phyloP scores from a whole-genome alignment of 306 rosid species.

The Betula pendula region DNA sequence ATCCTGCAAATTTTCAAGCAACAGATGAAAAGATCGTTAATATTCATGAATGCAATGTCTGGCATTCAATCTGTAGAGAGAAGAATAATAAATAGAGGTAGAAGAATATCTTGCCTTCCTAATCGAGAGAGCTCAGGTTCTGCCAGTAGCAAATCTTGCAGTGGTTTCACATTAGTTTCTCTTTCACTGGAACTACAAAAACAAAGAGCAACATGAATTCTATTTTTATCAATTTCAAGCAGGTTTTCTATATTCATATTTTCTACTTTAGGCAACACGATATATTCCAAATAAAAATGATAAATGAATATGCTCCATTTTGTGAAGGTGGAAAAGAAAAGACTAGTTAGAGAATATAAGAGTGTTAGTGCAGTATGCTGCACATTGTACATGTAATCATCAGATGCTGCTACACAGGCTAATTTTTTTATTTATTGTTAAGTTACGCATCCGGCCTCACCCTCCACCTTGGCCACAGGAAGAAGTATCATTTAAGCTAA shows the following conservation, averaged over 20 bases:
- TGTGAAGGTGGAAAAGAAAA: neutral
- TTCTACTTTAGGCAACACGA: neutral
- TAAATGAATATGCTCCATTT: neutral
- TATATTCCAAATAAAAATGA: neutral
- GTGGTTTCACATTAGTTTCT: conserved; percentile 44
- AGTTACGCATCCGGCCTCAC: too few species aligned
- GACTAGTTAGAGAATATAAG: neutral
- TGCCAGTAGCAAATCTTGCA: conserved; percentile 79
- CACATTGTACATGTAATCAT: neutral
- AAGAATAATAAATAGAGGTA: neutral
- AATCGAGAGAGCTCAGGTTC: conserved; percentile 86
- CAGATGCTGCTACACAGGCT: neutral
- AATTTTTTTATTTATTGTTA: too few species aligned
- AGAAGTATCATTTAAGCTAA: too few species aligned
- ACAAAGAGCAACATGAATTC: conserved; percentile 11
- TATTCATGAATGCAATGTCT: conserved; percentile 1
- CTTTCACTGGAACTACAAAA: conserved; percentile 42
- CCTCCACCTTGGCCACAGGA: too few species aligned
- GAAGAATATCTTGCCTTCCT: conserved; percentile 65
- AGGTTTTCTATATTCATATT: neutral
- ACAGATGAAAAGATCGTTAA: conserved; percentile 12
- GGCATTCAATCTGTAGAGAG: neutral
- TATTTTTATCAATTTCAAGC: conserved; percentile 8
- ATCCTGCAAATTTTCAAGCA: conserved; percentile 55
- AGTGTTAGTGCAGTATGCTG: neutral